A percentile compares a stretch with the other conserved stretches of the same genome.
These are phyloP conservation scores for Suillus decipiens DNA, from an alignment of 768 basidiomycete genomes.

Conservation along the genomic window DNA sequence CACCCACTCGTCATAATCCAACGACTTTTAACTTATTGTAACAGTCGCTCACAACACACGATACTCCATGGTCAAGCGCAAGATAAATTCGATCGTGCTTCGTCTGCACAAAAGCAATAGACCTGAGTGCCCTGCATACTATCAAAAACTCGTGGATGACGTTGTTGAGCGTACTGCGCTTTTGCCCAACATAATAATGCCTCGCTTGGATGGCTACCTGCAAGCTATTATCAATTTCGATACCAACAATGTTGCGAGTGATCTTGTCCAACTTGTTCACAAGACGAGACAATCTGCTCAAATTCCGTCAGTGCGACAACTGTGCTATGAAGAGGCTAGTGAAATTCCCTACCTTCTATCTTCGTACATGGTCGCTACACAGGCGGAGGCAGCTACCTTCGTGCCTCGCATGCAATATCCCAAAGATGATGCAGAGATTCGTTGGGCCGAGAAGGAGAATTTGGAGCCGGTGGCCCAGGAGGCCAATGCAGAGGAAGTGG, in stretches of 20 bases:
- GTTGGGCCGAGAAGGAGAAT: neutral
- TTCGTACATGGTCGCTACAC: constrained; percentile 17
- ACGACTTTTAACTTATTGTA: neutral
- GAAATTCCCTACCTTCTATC: constrained; percentile 35
- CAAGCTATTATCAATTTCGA: constrained; percentile 16
- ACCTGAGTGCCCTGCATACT: neutral
- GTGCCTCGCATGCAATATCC: constrained; percentile 12
- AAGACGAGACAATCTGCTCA: constrained; percentile 8
- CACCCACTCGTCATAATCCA: neutral
- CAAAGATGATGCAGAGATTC: neutral
- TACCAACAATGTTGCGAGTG: constrained; percentile 13
- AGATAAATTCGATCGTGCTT: neutral
- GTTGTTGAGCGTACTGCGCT: neutral
- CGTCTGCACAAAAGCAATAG: too few species aligned
- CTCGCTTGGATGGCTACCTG: constrained; percentile 14
- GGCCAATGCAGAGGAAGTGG: neutral
- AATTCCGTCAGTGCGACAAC: constrained; percentile 21
- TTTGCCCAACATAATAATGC: neutral
- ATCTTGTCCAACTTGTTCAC: constrained; percentile 29
- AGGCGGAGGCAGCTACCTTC: constrained; percentile 20
- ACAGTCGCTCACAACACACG: neutral
- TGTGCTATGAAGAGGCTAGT: constrained; percentile 30
- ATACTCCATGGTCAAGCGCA: neutral
- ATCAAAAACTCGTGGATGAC: neutral
- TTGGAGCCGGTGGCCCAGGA: neutral